phyloP scores from a whole-genome alignment of 2,329 filamentous ascomycete species.

The Diaporthe vexans region DNA sequence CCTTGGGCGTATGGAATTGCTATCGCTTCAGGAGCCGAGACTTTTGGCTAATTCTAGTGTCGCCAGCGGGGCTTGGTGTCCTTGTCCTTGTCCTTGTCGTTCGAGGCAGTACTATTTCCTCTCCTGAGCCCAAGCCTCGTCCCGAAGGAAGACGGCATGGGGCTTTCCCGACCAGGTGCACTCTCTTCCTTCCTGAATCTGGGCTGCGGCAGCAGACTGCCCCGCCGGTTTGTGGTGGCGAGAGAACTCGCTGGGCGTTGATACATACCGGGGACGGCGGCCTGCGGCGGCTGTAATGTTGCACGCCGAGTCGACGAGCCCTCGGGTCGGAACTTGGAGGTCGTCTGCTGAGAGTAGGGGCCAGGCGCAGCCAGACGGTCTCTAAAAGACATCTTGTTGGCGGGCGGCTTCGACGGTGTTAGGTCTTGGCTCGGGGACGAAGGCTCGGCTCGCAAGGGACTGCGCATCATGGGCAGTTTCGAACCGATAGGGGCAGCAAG shows the following conservation, averaged over 20 bases:
- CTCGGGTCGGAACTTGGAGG: slow-evolving; percentile 53
- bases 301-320: slow-evolving; percentile 30
- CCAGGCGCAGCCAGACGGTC: slow-evolving; percentile 66
- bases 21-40: neutral
- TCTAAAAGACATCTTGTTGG: slow-evolving; percentile 66
- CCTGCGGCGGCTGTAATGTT: slow-evolving; percentile 61
- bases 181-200: slow-evolving; percentile 43
- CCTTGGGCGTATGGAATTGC: neutral
- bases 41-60: slow-evolving; percentile 2
- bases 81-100: slow-evolving; percentile 26
- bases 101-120: slow-evolving; percentile 34
- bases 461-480: slow-evolving; percentile 64
- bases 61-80: slow-evolving; percentile 38
- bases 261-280: slow-evolving; percentile 48
- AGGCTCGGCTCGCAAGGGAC: slow-evolving; percentile 62
- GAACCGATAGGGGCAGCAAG: slow-evolving; percentile 52
- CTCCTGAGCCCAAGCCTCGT: slow-evolving; percentile 34
- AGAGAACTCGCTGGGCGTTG: slow-evolving; percentile 70
- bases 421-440: slow-evolving; percentile 62
- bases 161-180: slow-evolving; percentile 36
- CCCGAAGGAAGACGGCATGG: slow-evolving; percentile 30
- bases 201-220: slow-evolving; percentile 67
- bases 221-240: slow-evolving; percentile 61
- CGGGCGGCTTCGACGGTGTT: slow-evolving; percentile 58
- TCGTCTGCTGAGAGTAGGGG: slow-evolving; percentile 61